Evolutionary conservation across 1,284 basidiomycete species (phyloP).

Genomic region (Microbotryum violaceum): DNA sequence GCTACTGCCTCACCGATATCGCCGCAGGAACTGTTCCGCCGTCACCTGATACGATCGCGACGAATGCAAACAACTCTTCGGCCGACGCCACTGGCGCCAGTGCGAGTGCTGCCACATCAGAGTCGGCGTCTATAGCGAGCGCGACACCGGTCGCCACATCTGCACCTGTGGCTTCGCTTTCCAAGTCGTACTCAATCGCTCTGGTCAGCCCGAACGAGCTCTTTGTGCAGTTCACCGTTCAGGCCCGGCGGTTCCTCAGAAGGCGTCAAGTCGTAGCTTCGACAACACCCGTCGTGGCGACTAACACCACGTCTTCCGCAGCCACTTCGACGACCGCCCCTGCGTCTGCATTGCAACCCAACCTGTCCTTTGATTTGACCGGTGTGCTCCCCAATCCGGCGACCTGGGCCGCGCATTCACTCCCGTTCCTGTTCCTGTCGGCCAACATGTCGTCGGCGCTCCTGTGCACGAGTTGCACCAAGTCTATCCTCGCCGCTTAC

Average conservation of each 20-base stretch:
- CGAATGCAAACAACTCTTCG: background rate
- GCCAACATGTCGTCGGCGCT: constrained; percentile 47
- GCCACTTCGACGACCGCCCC: constrained; percentile 21
- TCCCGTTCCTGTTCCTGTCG: constrained; percentile 70
- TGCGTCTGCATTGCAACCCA: constrained; percentile 18
- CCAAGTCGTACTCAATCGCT: background rate
- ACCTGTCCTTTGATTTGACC: constrained; percentile 38
- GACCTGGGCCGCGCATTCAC: constrained; percentile 56
- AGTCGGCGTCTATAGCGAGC: background rate
- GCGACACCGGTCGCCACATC: constrained; percentile 5
- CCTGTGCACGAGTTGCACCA: constrained; percentile 75
- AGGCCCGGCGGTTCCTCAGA: constrained; percentile 10
- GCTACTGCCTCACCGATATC: constrained; percentile 43
- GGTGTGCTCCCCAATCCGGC: constrained; percentile 56
- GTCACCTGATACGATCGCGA: background rate
- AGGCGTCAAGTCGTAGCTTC: constrained; percentile 19
- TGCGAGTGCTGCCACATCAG: background rate
- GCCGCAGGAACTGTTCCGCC: constrained; percentile 13
- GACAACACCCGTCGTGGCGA: constrained; percentile 29
- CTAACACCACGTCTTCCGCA: constrained; percentile 16
- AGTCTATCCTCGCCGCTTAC: constrained; percentile 63
- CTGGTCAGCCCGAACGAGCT: background rate
- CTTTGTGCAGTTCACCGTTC: background rate
- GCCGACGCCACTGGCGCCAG: constrained; percentile 5
- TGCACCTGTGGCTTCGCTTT: background rate